A percentile compares a stretch with the other conserved stretches of the same genome.
Conservation (phyloP, 1,139 yeast species). For the Sugiyamaella neomexicana region DNA sequence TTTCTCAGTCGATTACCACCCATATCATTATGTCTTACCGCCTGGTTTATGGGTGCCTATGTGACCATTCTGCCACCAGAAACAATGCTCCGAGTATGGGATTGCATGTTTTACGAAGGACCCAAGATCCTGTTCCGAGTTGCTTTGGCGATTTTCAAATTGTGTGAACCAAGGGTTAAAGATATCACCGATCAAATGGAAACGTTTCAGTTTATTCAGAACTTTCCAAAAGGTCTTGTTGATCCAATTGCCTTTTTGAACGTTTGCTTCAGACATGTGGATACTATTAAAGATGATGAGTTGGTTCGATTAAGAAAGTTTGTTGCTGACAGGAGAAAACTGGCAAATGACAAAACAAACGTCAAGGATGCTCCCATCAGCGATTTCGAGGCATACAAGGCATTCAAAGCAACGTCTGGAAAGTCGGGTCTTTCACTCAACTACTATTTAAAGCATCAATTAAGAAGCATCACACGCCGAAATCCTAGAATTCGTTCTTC, state of each 20-base stretch:
- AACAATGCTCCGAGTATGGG: constrained; percentile 88
- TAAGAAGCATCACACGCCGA: constrained; percentile 5
- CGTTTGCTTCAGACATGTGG: constrained; percentile 71
- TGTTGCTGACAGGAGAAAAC: constrained; percentile 53
- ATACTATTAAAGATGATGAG: constrained; percentile 78
- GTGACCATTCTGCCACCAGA: constrained; percentile 88
- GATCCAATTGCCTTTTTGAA: constrained; percentile 74
- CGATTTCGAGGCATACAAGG: constrained; percentile 10
- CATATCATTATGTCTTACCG: constrained; percentile 86
- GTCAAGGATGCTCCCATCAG: background rate
- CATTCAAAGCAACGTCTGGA: background rate
- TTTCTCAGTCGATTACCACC: constrained; percentile 81
- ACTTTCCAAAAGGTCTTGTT: constrained; percentile 68
- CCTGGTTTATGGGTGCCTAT: constrained; percentile 97
- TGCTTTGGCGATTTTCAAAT: constrained; percentile 77
- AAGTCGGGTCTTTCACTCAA: constrained; percentile 6
- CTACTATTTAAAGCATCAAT: constrained; percentile 9
- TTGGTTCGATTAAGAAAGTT: constrained; percentile 72
- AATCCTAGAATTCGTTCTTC: constrained; percentile 3
- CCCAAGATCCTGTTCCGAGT: constrained; percentile 82
- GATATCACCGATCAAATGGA: constrained; percentile 68
- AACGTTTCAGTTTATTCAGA: constrained; percentile 81
- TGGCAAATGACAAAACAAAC: background rate
- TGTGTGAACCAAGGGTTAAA: constrained; percentile 65
- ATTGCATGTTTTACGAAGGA: constrained; percentile 88